Conservation (phyloP, 2,329 filamentous ascomycete species). For the Colletotrichum nymphaeae region DNA sequence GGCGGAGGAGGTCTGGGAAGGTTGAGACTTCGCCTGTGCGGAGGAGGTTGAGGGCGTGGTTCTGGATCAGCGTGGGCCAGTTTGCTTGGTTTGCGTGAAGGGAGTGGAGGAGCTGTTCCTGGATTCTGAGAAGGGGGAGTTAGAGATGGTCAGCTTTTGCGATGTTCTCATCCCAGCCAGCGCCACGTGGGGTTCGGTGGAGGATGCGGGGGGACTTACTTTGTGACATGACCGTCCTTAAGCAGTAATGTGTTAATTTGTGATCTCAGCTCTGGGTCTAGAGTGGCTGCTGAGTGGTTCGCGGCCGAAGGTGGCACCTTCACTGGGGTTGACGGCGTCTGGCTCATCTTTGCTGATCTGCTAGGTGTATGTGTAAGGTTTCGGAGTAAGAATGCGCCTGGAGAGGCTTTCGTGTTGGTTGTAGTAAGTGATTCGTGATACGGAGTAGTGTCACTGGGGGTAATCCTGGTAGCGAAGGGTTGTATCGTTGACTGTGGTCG, state of each 20-base stretch:
- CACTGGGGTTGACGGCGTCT: conserved; percentile 64
- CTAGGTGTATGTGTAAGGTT: background rate
- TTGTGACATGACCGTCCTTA: conserved; percentile 68
- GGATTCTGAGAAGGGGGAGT: conserved; percentile 59
- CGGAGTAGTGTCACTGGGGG: background rate
- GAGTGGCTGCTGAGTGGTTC: conserved; percentile 69
- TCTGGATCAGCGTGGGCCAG: conserved; percentile 71
- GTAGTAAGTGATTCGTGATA: background rate
- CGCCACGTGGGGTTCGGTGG: too few species aligned
- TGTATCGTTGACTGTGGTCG: background rate
- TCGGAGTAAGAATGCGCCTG: background rate
- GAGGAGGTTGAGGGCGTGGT: conserved; percentile 69
- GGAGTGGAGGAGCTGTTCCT: conserved; percentile 71
- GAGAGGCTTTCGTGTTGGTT: background rate
- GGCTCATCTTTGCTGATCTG: conserved; percentile 47
- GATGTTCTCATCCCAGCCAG: background rate
- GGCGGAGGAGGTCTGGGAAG: conserved; percentile 70
- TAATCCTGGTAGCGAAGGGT: background rate
- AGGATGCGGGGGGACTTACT: conserved; percentile 53
- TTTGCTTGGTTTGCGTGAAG: conserved; percentile 69
- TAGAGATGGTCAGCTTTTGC: conserved; percentile 6
- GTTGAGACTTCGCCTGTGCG: conserved; percentile 69
- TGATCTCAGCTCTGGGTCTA: conserved; percentile 71
- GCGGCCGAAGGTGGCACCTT: conserved; percentile 71
- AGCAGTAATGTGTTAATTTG: conserved; percentile 71